Conservation (phyloP, 306 rosid species). For the Pyrus bretschneideri region DNA sequence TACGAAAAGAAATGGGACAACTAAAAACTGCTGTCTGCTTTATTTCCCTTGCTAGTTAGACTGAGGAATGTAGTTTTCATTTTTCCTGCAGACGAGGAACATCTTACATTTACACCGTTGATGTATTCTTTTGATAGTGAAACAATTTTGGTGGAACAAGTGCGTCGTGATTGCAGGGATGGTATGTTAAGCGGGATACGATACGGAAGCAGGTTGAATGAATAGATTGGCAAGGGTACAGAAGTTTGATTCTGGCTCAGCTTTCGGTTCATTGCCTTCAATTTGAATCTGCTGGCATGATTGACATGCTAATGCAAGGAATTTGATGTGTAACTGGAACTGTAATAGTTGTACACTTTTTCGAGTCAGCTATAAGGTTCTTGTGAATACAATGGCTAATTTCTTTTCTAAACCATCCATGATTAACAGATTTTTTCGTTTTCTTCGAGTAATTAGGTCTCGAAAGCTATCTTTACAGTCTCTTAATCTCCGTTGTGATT, state of each 20-base stretch:
- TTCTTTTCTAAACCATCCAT: neutral
- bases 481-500: no score
- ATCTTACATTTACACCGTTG: neutral
- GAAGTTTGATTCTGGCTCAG: slow-evolving; percentile 1
- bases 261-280: neutral
- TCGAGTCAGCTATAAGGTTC: neutral
- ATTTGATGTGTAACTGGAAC: neutral
- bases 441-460: neutral
- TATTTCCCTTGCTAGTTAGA: neutral
- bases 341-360: neutral
- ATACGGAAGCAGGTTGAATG: neutral
- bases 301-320: slow-evolving; percentile 11
- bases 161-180: neutral
- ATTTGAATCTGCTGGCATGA: slow-evolving; percentile 4
- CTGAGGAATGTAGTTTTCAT: neutral
- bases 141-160: neutral
- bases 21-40: neutral
- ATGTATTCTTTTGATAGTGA: neutral
- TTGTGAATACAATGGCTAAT: neutral
- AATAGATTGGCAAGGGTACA: slow-evolving; percentile 1
- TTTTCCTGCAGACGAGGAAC: slow-evolving; percentile 8
- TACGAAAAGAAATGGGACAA: neutral
- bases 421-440: neutral
- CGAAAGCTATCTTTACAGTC: neutral
- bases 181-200: neutral